Percentiles rank a stretch among this genome's conserved stretches.
Conservation (phyloP, 2,329 filamentous ascomycete genomes). For the Teratosphaeria destructans region DNA sequence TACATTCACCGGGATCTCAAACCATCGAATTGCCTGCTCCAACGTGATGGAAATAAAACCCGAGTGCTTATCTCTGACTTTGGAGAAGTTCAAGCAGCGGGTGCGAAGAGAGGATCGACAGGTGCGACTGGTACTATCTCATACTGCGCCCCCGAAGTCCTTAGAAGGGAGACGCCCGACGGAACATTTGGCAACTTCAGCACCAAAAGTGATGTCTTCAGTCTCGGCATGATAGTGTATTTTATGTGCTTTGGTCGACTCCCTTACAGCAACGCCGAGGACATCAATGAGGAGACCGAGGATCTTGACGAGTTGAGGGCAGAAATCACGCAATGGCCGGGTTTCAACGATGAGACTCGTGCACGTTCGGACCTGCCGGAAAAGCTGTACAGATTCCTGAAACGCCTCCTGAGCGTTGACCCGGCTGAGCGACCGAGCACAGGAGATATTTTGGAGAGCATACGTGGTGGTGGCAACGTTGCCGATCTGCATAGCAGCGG, state of each 20-base stretch:
- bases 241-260: constrained; percentile 92
- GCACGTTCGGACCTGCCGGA: constrained; percentile 74
- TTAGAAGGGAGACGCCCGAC: constrained; percentile 51
- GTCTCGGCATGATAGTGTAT: constrained; percentile 93
- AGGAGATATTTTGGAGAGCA: constrained; percentile 69
- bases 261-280: constrained; percentile 75
- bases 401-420: constrained; percentile 66
- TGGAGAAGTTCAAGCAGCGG: constrained; percentile 84
- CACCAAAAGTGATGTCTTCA: constrained; percentile 97
- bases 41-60: constrained; percentile 55
- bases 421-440: constrained; percentile 71
- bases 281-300: constrained; percentile 81
- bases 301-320: constrained; percentile 74
- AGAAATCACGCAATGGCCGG: constrained; percentile 80
- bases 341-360: constrained; percentile 53
- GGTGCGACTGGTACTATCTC: constrained; percentile 94
- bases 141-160: constrained; percentile 91
- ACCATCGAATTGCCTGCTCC: constrained; percentile 86
- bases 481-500: constrained; percentile 11
- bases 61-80: constrained; percentile 92
- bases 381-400: constrained; percentile 75
- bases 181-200: constrained; percentile 87
- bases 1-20: constrained; percentile 97
- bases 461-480: constrained; percentile 49
- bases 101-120: constrained; percentile 72